phyloP scores from a whole-genome alignment of 2,329 filamentous ascomycete genomes.

The Pseudogymnoascus sp. region DNA sequence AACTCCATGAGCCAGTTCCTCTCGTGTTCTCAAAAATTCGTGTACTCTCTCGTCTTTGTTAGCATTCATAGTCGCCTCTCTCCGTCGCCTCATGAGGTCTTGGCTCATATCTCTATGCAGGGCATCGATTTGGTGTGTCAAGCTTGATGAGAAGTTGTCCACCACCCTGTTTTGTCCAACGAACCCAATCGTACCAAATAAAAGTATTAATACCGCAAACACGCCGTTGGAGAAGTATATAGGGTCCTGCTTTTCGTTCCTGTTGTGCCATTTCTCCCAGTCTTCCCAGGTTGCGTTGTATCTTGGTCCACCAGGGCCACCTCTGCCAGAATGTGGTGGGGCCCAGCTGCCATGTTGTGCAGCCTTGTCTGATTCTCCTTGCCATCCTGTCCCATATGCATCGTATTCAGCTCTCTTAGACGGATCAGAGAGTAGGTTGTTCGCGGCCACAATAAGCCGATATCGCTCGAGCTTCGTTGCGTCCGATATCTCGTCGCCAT shows the following conservation, averaged over 20 bases:
- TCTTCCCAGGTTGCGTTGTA: slow-evolving; percentile 96
- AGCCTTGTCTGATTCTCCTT: slow-evolving; percentile 32
- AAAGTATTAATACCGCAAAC: slow-evolving; percentile 66
- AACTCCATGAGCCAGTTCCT: slow-evolving; percentile 28
- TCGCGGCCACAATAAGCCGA: slow-evolving; percentile 76
- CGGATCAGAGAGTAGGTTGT: slow-evolving; percentile 79
- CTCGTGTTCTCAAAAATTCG: slow-evolving; percentile 66
- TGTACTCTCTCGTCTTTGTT: slow-evolving; percentile 62
- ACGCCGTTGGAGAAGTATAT: slow-evolving; percentile 69
- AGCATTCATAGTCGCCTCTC: slow-evolving; percentile 43
- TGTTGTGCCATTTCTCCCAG: slow-evolving; percentile 74
- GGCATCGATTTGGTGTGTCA: slow-evolving; percentile 59
- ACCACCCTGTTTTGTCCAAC: slow-evolving; percentile 66
- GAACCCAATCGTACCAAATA: slow-evolving; percentile 61
- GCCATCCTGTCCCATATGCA: slow-evolving; percentile 72
- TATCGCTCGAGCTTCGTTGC: slow-evolving; percentile 76
- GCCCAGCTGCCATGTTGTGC: slow-evolving; percentile 17
- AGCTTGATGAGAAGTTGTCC: slow-evolving; percentile 49
- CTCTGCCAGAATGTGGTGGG: slow-evolving; percentile 11
- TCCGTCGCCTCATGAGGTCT: slow-evolving; percentile 46
- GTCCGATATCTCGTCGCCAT: slow-evolving; percentile 42
- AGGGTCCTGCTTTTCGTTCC: slow-evolving; percentile 43
- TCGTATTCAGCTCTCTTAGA: slow-evolving; percentile 76
- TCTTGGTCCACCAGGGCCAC: slow-evolving; percentile 36
- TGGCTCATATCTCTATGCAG: slow-evolving; percentile 59